These are phyloP conservation scores for Trichomonas gallinae DNA, from an alignment of 208 protist species.

Conservation along the genomic window DNA sequence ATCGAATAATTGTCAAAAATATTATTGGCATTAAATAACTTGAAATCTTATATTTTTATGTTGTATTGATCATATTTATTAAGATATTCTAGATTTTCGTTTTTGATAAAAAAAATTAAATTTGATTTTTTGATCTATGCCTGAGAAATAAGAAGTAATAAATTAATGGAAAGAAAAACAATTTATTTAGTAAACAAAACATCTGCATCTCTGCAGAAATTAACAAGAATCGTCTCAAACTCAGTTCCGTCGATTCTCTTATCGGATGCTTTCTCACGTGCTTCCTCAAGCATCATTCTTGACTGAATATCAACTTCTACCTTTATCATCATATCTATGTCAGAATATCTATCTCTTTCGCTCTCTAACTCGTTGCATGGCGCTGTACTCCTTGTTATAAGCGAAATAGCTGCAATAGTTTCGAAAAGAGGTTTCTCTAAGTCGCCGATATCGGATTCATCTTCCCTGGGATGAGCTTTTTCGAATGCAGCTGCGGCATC, in stretches of 20 bases:
- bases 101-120: no score
- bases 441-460: background rate
- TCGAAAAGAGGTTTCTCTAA: background rate
- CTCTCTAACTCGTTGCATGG: background rate
- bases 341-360: background rate
- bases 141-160: no score
- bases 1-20: no score
- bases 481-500: background rate
- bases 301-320: background rate
- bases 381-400: background rate
- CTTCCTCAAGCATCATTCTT: background rate
- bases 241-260: background rate
- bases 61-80: no score
- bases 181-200: background rate
- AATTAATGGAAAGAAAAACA: no score
- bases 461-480: background rate
- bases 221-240: background rate
- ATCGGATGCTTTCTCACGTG: background rate
- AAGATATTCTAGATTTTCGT: no score
- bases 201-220: background rate
- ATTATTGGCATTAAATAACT: no score
- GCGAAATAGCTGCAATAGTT: background rate
- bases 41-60: no score
- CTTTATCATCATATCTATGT: background rate
- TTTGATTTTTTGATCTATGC: no score